Evolutionary conservation across 805 yeast genomes (phyloP), one percentile per base, ranked within the genome.

Genomic region (Hanseniaspora valbyensis): DNA sequence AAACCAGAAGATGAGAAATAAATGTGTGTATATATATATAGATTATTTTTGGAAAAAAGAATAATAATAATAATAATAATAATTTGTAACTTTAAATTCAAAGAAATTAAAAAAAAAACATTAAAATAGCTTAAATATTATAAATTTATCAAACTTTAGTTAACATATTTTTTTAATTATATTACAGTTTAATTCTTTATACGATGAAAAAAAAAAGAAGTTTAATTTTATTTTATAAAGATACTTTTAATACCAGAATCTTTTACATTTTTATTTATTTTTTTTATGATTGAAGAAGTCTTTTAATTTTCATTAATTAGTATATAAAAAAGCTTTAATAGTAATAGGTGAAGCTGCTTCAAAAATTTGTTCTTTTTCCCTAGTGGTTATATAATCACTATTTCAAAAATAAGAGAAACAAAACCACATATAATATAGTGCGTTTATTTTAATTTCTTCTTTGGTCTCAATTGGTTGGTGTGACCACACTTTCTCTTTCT

Each of bases 401-500:
- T 19, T 10, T 19, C 19, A 21, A 38, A 19, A 24, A 25, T 22
- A 29, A 24, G 19, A 34, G n/a, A 36, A 26, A 18, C 22, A 34
- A 34, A 13, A 13, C 22, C 40, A 28, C 38, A 38, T 29, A 38
- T 40, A 52, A 42, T 67, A 65, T 70, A 71, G 71, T 69, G 66
- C 69, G 75, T 71, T 75, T 77, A 89, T 81, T 89, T 88, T 73
- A 87, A 81, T 89, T 90, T 90, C 95, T 90, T 90, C 95, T 90
- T 92, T 77, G 97, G 97, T 81, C 98, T 88, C 76, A 92, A 86
- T 81, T 92, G 98, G 83, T 92, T 92, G 73, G 96, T 80, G 94
- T 92, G 98, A 71, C 98, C 98, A 78, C 98, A 92, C 83, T 92
- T 92, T 87, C 96, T 88, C 97, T 92, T 92, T 81, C 98, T 88